Percentiles rank a stretch among this genome's conserved stretches.
Conservation (phyloP, 192 early-diverging fungal genomes). For the Spizellomyces punctatus region DNA sequence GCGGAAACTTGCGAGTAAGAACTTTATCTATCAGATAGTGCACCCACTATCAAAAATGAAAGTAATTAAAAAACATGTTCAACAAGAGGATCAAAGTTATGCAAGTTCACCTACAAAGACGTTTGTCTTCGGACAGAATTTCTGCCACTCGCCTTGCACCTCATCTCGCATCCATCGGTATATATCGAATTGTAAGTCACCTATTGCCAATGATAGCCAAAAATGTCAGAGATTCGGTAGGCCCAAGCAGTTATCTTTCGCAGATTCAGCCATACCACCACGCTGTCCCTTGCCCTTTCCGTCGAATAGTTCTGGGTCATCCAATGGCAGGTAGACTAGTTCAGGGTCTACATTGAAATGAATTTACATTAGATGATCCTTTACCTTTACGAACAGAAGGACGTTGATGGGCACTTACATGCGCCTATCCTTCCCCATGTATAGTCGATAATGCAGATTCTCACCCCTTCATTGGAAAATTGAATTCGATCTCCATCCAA, state of each 20-base stretch:
- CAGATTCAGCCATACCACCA: slow-evolving; percentile 7
- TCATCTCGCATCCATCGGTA: slow-evolving; percentile 52
- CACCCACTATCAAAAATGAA: slow-evolving; percentile 40
- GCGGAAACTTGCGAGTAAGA: slow-evolving; percentile 8
- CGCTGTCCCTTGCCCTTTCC: slow-evolving; percentile 43
- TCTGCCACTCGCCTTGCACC: slow-evolving; percentile 35
- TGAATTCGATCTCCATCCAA: slow-evolving; percentile 8
- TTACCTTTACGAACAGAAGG: neutral
- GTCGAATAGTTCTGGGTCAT: slow-evolving; percentile 42
- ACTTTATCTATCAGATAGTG: slow-evolving; percentile 52
- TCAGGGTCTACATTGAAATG: neutral
- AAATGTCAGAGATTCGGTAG: neutral
- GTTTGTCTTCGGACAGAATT: slow-evolving; percentile 46
- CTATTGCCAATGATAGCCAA: neutral
- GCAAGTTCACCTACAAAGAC: slow-evolving; percentile 32
- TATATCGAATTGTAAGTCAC: slow-evolving; percentile 45
- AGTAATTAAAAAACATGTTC: neutral
- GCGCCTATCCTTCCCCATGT: slow-evolving; percentile 35
- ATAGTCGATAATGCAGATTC: slow-evolving; percentile 50
- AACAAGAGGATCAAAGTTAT: neutral
- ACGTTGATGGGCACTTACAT: slow-evolving; percentile 11
- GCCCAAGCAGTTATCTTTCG: neutral
- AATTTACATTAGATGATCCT: neutral
- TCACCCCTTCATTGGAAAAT: slow-evolving; percentile 27
- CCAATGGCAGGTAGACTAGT: slow-evolving; percentile 17